These are phyloP conservation scores for Ogataea pilisensis DNA, from an alignment of 805 yeast genomes.

Conservation along the genomic window DNA sequence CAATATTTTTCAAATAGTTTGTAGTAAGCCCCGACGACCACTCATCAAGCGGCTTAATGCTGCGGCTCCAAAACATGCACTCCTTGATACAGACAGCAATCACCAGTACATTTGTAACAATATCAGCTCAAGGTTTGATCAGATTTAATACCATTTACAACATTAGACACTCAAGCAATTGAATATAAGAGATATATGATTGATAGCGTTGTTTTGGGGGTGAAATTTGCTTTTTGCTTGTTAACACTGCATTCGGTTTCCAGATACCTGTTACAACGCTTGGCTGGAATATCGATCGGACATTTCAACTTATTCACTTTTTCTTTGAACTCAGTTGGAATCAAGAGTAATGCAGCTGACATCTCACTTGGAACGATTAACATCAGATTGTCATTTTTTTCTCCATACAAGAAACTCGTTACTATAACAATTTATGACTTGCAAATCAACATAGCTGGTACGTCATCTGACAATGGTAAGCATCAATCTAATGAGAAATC, in stretches of 20 bases:
- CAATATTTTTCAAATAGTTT: no score
- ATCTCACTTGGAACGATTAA: constrained; percentile 6
- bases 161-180: no score
- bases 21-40: no score
- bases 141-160: no score
- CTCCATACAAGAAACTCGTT: constrained; percentile 11
- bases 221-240: neutral
- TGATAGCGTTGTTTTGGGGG: neutral
- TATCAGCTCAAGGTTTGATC: no score
- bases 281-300: constrained; percentile 27
- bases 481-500: neutral
- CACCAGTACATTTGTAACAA: no score
- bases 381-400: constrained; percentile 11
- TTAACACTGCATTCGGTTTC: neutral
- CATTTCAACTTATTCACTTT: constrained; percentile 27
- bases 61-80: no score
- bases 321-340: constrained; percentile 14
- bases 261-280: constrained; percentile 1
- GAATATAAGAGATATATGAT: neutral
- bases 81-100: no score
- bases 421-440: constrained; percentile 9
- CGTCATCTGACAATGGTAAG: neutral
- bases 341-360: constrained; percentile 6
- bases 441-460: neutral
- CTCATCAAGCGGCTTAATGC: no score